These are phyloP conservation scores for Cercis canadensis DNA, from an alignment of 306 rosid genomes.

Conservation along the genomic window DNA sequence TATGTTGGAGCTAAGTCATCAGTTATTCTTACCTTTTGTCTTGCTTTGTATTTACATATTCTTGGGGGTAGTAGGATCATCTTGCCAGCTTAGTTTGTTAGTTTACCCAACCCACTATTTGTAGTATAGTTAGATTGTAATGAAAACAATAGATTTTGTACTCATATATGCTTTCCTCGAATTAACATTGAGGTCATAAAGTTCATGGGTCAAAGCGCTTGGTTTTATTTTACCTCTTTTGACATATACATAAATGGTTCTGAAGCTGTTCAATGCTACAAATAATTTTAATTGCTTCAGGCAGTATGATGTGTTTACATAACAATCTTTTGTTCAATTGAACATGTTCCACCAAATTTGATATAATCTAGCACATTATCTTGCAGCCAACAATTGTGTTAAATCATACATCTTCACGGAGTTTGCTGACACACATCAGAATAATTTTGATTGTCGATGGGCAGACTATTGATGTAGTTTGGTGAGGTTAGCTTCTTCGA, in stretches of 20 bases:
- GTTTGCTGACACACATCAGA: slow-evolving; percentile 1
- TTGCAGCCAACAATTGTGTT: slow-evolving; percentile 1
- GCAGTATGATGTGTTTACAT: no score
- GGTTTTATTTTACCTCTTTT: no score
- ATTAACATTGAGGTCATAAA: slow-evolving; percentile 25
- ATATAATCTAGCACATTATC: slow-evolving; percentile 10
- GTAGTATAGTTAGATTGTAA: slow-evolving; percentile 38
- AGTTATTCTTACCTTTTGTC: slow-evolving; percentile 74
- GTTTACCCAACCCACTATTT: slow-evolving; percentile 10
- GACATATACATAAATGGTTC: no score
- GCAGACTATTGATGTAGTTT: slow-evolving; percentile 5
- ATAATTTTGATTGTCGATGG: neutral
- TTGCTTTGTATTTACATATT: slow-evolving; percentile 81
- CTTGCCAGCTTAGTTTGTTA: slow-evolving; percentile 62
- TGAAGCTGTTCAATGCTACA: no score
- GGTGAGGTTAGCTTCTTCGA: slow-evolving; percentile 20
- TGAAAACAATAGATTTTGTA: slow-evolving; percentile 20
- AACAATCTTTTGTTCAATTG: no score
- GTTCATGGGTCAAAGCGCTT: neutral
- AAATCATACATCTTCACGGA: neutral
- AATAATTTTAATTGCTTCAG: no score
- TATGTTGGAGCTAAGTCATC: slow-evolving; percentile 83
- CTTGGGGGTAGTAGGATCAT: slow-evolving; percentile 63
- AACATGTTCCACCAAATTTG: slow-evolving; percentile 27
- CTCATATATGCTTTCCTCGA: slow-evolving; percentile 18